phyloP scores from a whole-genome alignment of 192 early-diverging fungal genomes.

The Coemansia sp. region DNA sequence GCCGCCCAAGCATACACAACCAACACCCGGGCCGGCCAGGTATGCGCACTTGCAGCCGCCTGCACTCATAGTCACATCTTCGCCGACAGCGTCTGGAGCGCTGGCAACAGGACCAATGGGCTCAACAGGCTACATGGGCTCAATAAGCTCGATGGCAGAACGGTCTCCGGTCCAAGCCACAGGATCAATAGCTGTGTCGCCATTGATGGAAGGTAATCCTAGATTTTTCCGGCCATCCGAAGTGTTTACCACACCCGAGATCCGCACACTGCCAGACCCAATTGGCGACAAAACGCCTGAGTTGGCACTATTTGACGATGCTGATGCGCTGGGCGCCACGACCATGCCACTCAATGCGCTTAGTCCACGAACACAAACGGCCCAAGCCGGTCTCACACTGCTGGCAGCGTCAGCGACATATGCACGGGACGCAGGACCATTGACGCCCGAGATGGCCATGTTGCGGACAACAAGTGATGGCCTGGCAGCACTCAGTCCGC shows the following conservation, averaged over 20 bases:
- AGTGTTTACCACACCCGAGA: slow-evolving; percentile 50
- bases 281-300: slow-evolving; percentile 30
- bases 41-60: slow-evolving; percentile 10
- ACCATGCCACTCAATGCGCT: slow-evolving; percentile 20
- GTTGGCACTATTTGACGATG: slow-evolving; percentile 42
- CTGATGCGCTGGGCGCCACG: slow-evolving; percentile 19
- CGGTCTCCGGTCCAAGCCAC: background rate
- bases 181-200: slow-evolving; percentile 14
- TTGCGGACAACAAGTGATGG: slow-evolving; percentile 3
- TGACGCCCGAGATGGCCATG: slow-evolving; percentile 23
- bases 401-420: slow-evolving; percentile 47
- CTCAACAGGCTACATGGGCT: too few relatives aligned
- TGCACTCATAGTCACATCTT: slow-evolving; percentile 23
- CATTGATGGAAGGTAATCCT: slow-evolving; percentile 13
- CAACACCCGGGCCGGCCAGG: background rate
- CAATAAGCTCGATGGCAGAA: too few relatives aligned
- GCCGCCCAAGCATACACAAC: slow-evolving; percentile 24
- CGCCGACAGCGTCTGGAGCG: slow-evolving; percentile 12
- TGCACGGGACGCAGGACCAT: slow-evolving; percentile 18
- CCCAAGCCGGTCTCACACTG: slow-evolving; percentile 47
- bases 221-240: slow-evolving; percentile 43
- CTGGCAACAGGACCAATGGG: background rate
- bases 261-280: slow-evolving; percentile 22
- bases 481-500: background rate
- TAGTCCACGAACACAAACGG: slow-evolving; percentile 50